Percentiles rank a stretch among this genome's conserved stretches.
Evolutionary conservation across 108 stramenopile species (phyloP).

Genomic region (Aurantiochytrium sp.): DNA sequence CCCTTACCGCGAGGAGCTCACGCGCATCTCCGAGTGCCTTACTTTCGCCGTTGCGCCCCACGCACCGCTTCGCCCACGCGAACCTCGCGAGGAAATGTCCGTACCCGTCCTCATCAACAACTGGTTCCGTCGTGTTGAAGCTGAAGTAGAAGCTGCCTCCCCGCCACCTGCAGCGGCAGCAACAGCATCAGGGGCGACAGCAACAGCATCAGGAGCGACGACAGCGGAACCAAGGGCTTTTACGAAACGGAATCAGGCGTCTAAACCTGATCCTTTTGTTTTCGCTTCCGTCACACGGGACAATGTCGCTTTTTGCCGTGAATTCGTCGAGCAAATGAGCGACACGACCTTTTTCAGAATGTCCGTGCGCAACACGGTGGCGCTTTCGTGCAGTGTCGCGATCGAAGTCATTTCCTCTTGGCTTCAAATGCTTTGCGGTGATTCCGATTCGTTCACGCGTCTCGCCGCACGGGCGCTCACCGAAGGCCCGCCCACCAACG

Average conservation of each 20-base stretch:
- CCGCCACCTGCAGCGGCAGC: neutral
- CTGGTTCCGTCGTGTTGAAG: neutral
- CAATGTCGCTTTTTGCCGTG: neutral
- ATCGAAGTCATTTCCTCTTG: neutral
- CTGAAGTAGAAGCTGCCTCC: neutral
- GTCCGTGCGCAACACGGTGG: neutral
- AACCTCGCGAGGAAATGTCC: neutral
- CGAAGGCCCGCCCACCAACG: neutral
- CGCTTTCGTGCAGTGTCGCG: neutral
- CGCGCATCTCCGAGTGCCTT: neutral
- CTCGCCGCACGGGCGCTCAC: neutral
- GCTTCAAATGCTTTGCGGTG: neutral
- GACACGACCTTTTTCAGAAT: neutral
- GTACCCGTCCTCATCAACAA: neutral
- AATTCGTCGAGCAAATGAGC: neutral
- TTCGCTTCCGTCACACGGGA: neutral
- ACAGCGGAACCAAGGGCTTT: too few species aligned
- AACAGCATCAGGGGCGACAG: neutral
- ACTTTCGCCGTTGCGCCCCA: neutral
- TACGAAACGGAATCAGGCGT: too few species aligned
- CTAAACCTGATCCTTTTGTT: neutral
- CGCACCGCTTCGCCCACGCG: neutral
- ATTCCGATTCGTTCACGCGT: neutral
- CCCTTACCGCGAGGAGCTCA: neutral
- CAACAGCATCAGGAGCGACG: too few species aligned